phyloP scores from a whole-genome alignment of 805 yeast species.

The Wickerhamomyces silvicola region DNA sequence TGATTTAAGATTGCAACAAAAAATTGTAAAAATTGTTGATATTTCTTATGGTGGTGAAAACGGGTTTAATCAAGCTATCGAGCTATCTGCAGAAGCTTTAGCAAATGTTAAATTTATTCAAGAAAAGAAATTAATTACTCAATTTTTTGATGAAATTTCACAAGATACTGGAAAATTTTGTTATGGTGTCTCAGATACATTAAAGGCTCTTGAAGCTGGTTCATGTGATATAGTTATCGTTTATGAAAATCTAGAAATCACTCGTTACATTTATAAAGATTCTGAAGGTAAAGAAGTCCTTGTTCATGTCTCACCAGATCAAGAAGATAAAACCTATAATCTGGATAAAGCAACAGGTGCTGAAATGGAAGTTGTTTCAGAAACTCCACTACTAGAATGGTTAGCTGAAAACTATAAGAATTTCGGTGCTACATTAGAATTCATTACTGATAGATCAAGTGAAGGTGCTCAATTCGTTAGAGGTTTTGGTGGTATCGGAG shows the following conservation, averaged over 20 bases:
- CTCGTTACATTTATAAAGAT: slow-evolving; percentile 81
- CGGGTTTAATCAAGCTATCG: slow-evolving; percentile 99
- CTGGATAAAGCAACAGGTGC: slow-evolving; percentile 80
- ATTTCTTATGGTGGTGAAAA: slow-evolving; percentile 99
- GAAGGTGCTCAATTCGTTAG: slow-evolving; percentile 98
- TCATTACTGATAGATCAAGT: slow-evolving; percentile 91
- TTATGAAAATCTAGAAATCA: slow-evolving; percentile 80
- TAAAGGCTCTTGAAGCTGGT: slow-evolving; percentile 94
- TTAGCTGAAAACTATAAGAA: slow-evolving; percentile 92
- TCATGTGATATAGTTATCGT: slow-evolving; percentile 92
- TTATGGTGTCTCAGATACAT: slow-evolving; percentile 94
- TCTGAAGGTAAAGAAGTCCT: slow-evolving; percentile 72
- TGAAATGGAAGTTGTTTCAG: slow-evolving; percentile 86
- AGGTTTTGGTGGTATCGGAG: slow-evolving; percentile 99
- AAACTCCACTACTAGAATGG: slow-evolving; percentile 91
- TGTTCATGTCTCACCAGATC: slow-evolving; percentile 65
- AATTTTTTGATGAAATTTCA: slow-evolving; percentile 94
- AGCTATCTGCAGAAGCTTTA: slow-evolving; percentile 92
- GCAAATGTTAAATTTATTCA: slow-evolving; percentile 97
- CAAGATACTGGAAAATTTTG: slow-evolving; percentile 97
- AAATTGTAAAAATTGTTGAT: slow-evolving; percentile 89
- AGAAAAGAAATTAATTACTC: slow-evolving; percentile 90
- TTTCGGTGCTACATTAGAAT: slow-evolving; percentile 93
- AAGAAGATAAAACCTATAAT: slow-evolving; percentile 68
- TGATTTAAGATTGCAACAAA: slow-evolving; percentile 81